Conservation (phyloP, 345 rosid genomes). For the Lepidium didymum region DNA sequence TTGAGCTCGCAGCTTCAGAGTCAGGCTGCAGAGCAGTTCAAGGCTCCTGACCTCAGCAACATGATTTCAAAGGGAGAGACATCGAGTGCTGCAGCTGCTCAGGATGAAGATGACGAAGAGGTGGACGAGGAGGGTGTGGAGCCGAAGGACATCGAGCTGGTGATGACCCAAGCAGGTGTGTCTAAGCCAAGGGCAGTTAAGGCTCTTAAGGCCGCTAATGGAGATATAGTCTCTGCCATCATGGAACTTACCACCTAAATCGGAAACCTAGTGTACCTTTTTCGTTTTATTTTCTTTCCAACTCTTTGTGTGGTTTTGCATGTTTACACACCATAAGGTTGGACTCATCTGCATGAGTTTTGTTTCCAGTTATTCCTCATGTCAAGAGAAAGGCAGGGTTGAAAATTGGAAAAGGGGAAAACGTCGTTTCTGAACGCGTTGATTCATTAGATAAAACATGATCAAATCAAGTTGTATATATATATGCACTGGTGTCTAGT, state of each 20-base stretch:
- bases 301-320: neutral
- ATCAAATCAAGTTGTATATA: neutral
- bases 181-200: slow-evolving; percentile 62
- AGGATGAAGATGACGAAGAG: slow-evolving; percentile 72
- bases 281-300: neutral
- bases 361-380: neutral
- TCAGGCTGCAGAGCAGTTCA: slow-evolving; percentile 85
- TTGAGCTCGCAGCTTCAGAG: slow-evolving; percentile 79
- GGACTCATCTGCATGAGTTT: neutral
- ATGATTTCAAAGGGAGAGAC: slow-evolving; percentile 60
- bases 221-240: slow-evolving; percentile 81
- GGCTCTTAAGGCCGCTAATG: slow-evolving; percentile 67
- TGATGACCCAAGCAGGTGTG: slow-evolving; percentile 93
- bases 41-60: slow-evolving; percentile 54
- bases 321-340: slow-evolving; percentile 14
- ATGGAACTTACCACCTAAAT: slow-evolving; percentile 79
- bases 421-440: neutral
- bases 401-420: neutral
- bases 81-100: slow-evolving; percentile 23
- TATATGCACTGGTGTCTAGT: neutral
- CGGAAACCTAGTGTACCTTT: neutral
- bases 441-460: neutral
- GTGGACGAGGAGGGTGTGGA: slow-evolving; percentile 81
- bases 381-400: neutral
- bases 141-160: slow-evolving; percentile 83